These are phyloP conservation scores for Sphagnum magellanicum DNA, from an alignment of 228 moss, liverwort and hornwort genomes.

Conservation along the genomic window DNA sequence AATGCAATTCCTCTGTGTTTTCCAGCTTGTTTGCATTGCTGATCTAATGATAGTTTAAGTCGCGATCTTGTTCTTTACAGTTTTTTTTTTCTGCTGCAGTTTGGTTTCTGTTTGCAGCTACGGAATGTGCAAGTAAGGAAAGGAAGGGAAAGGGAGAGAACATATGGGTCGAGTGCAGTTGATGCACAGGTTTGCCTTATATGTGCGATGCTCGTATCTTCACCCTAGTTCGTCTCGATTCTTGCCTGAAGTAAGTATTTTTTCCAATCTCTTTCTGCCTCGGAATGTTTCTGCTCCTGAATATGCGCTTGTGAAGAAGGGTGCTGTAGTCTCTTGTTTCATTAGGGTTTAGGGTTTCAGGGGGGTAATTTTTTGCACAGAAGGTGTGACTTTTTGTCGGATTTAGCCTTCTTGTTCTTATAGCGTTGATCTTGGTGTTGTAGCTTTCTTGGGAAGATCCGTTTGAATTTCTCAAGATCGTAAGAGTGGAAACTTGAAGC, in stretches of 20 bases:
- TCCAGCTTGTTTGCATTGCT: too few relatives aligned
- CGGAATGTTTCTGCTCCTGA: background rate
- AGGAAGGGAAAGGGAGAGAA: background rate
- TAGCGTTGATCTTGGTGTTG: background rate
- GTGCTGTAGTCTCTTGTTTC: background rate
- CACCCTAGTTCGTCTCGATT: background rate
- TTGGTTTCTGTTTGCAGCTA: background rate
- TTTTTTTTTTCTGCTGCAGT: background rate
- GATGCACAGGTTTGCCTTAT: background rate
- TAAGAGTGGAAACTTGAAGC: too few relatives aligned
- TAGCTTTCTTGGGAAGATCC: background rate
- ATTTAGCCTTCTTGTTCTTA: background rate
- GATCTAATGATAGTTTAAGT: too few relatives aligned
- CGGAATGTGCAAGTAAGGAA: background rate
- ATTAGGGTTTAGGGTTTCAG: background rate
- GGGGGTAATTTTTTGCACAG: background rate
- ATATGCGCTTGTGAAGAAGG: background rate
- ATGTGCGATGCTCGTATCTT: background rate
- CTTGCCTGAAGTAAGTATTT: background rate
- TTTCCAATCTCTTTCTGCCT: background rate
- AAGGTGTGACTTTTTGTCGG: background rate
- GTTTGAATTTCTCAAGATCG: too few relatives aligned
- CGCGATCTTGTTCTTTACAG: too few relatives aligned
- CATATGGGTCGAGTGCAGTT: constrained; percentile 7
- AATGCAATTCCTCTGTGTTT: too few relatives aligned